Base-by-base conservation (phyloP, 2,329 filamentous ascomycete species). In the Ophiostoma triangulosporum region DNA sequence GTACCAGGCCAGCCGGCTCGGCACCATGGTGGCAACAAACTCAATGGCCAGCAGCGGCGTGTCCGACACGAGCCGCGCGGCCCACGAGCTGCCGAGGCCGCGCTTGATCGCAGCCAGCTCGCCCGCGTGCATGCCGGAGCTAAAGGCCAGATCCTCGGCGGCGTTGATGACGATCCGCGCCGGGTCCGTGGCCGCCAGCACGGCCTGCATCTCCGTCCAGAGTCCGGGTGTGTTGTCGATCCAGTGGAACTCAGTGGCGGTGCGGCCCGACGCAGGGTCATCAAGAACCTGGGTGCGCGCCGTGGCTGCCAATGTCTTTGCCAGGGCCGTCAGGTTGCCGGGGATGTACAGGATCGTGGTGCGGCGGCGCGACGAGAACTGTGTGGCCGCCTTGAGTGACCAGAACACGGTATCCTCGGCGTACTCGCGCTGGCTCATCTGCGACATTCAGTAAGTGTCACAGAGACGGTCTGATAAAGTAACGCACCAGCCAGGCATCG, bases 401-500 rank as follows among this genome's bases (percentile, higher is more conserved):
- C 72, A 75, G 62, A 75, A 75, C 24, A 71, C 68, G 0, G 72
- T 74, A 54, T 76, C 73, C 58, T 76, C 73, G 56, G 70, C 72
- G 59, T 75, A 74, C 57, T 76, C 73, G 50, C 69, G 69, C 62
- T 76, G 72, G 64, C 70, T 72, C 58, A 74, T 72, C 71, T 74
- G 29, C 24, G 29, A 6, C 7, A 26, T 50, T 50, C 17, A 32
- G 32, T 15, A 35, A 31, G 2, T 31, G 7, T 7, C 36, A 22
- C 36, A 9, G 20, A 43, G 20, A 43, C 17, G 24, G 5, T 11
- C 14, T n/a, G 40, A 43, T 14, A 35, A 14, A 43, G 29, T 17
- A 15, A 65, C 65, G 2, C 22, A 73, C 70, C 51, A 75, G 66
- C 73, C 73, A 75, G 17, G 72, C 72, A 57, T 73, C 72, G 31